A percentile compares a stretch with the other conserved stretches of the same genome.
Evolutionary conservation across 495 filamentous ascomycete genomes (phyloP).

Genomic region (Neurospora terricola): DNA sequence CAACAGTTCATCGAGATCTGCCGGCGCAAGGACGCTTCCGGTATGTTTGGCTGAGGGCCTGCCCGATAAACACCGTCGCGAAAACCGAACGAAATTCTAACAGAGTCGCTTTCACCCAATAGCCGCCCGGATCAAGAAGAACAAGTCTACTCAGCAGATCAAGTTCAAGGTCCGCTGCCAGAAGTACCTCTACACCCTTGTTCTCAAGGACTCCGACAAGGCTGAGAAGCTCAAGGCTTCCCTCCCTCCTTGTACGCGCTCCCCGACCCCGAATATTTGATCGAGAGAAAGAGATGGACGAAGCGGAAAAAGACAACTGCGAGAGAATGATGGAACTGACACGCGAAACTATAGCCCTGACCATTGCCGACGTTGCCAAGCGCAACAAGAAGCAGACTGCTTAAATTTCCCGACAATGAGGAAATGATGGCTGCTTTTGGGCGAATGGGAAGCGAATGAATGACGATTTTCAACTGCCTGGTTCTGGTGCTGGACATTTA

Average conservation of each 20-base stretch:
- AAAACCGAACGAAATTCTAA: constrained; percentile 24
- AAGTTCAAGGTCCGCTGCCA: constrained; percentile 99
- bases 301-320: not conserved
- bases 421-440: not conserved
- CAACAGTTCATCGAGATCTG: constrained; percentile 97
- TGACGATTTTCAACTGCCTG: not conserved
- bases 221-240: constrained; percentile 99
- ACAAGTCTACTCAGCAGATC: constrained; percentile 72
- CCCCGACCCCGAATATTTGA: not conserved
- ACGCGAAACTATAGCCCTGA: constrained; percentile 24
- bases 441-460: not conserved
- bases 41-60: constrained; percentile 45
- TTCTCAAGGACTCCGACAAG: constrained; percentile 96
- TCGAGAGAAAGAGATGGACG: not conserved
- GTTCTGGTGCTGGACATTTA: constrained; percentile 1
- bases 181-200: constrained; percentile 89
- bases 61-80: not conserved
- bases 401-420: not conserved
- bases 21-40: constrained; percentile 95
- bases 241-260: constrained; percentile 77
- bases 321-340: not conserved
- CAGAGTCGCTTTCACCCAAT: constrained; percentile 15
- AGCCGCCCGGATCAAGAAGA: constrained; percentile 98
- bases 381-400: constrained; percentile 24
- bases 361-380: constrained; percentile 40